Evolutionary conservation across 768 basidiomycete species (phyloP).

Genomic region (Thelephora ganbajun): DNA sequence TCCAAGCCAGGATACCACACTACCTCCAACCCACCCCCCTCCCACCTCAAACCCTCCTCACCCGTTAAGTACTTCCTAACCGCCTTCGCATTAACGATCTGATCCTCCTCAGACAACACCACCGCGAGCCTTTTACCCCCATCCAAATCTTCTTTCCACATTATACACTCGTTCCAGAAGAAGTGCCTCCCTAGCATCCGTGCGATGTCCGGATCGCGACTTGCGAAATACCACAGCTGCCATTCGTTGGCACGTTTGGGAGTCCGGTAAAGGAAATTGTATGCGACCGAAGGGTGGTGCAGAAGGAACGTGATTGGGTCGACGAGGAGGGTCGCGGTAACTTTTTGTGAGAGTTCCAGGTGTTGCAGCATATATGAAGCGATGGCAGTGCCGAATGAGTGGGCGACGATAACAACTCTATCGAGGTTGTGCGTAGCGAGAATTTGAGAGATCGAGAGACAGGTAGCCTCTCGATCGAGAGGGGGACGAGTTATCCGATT

Average conservation of each 20-base stretch:
- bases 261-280: constrained; percentile 50
- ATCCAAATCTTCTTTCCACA: constrained; percentile 44
- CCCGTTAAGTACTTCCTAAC: constrained; percentile 28
- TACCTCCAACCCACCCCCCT: constrained; percentile 21
- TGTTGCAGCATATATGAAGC: constrained; percentile 39
- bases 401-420: constrained; percentile 32
- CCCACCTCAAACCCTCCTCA: constrained; percentile 17
- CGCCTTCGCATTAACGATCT: constrained; percentile 25
- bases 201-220: constrained; percentile 48
- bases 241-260: constrained; percentile 41
- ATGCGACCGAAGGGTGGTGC: constrained; percentile 46
- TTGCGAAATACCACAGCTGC: constrained; percentile 57
- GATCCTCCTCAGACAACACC: constrained; percentile 25
- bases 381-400: constrained; percentile 52
- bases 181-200: constrained; percentile 44
- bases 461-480: constrained; percentile 23
- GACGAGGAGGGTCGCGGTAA: constrained; percentile 35
- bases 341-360: constrained; percentile 14
- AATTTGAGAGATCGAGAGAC: constrained; percentile 27
- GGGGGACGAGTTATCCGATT: constrained; percentile 45
- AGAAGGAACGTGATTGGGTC: constrained; percentile 57
- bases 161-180: constrained; percentile 49
- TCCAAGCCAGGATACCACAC: constrained; percentile 24
- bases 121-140: constrained; percentile 20
- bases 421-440: constrained; percentile 27